These are phyloP conservation scores for Epichloe brachyelytri DNA, from an alignment of 2,329 filamentous ascomycete genomes.

Conservation along the genomic window DNA sequence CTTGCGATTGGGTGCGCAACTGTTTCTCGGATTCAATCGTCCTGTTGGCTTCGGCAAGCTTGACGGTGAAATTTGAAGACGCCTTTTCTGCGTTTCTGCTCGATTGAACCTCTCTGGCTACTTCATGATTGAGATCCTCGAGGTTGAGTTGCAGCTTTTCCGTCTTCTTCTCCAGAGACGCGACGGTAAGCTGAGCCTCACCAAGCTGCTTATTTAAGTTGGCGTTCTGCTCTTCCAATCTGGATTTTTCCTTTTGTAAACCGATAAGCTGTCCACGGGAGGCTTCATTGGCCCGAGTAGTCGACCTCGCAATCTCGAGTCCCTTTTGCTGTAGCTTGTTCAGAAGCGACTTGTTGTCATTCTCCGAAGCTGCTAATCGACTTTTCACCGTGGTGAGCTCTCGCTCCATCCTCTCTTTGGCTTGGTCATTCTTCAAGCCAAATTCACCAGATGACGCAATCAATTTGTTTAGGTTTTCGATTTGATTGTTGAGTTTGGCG, in stretches of 20 bases:
- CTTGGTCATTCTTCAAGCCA: slow-evolving; percentile 79
- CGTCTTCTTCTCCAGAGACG: slow-evolving; percentile 81
- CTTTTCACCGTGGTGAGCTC: slow-evolving; percentile 87
- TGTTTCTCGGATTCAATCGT: slow-evolving; percentile 86
- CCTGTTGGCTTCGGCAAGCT: slow-evolving; percentile 79
- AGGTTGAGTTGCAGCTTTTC: slow-evolving; percentile 81
- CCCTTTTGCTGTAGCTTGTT: slow-evolving; percentile 98
- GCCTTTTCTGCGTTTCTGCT: slow-evolving; percentile 84
- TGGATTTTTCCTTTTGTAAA: slow-evolving; percentile 71
- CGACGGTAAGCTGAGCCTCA: slow-evolving; percentile 70
- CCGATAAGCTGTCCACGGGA: slow-evolving; percentile 64
- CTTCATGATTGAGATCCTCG: slow-evolving; percentile 86
- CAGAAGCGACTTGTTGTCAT: slow-evolving; percentile 86
- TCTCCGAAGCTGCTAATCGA: slow-evolving; percentile 80
- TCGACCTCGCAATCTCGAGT: slow-evolving; percentile 84
- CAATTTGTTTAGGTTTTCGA: slow-evolving; percentile 75
- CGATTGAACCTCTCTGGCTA: slow-evolving; percentile 78
- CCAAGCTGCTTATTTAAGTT: slow-evolving; percentile 74
- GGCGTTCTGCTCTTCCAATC: slow-evolving; percentile 69
- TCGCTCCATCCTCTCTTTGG: slow-evolving; percentile 83
- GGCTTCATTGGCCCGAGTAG: slow-evolving; percentile 71
- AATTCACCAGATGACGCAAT: slow-evolving; percentile 85
- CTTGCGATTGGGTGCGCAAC: slow-evolving; percentile 70
- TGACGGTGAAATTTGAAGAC: slow-evolving; percentile 64
- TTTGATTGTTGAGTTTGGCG: slow-evolving; percentile 59